These are phyloP conservation scores for Falciphora oryzae DNA, from an alignment of 2,329 filamentous ascomycete species.

Conservation along the genomic window DNA sequence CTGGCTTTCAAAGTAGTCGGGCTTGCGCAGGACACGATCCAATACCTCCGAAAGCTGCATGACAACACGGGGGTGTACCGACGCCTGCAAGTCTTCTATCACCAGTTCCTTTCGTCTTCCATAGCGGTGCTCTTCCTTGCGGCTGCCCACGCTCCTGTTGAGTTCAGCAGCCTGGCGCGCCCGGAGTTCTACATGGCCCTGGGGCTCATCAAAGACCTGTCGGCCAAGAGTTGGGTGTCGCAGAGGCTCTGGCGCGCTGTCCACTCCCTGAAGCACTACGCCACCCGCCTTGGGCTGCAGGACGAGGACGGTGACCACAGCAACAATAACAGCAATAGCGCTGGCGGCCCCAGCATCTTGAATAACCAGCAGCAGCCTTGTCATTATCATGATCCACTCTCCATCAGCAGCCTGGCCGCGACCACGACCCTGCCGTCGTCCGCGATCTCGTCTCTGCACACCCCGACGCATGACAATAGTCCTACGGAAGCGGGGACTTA, in stretches of 20 bases:
- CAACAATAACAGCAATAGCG: conserved; percentile 46
- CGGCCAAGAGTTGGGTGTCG: conserved; percentile 64
- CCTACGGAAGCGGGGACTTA: neutral
- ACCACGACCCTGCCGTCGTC: neutral
- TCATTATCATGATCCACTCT: neutral
- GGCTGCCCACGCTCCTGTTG: conserved; percentile 66
- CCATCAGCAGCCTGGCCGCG: neutral
- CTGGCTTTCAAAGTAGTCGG: conserved; percentile 71
- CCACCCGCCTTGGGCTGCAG: conserved; percentile 60
- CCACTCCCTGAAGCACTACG: conserved; percentile 64
- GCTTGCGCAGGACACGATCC: conserved; percentile 71
- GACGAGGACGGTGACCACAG: conserved; percentile 44
- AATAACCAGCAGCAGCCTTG: conserved; percentile 14
- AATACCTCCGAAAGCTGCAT: conserved; percentile 64
- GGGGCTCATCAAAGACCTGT: conserved; percentile 67
- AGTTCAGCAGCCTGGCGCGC: conserved; percentile 62
- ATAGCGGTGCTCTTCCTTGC: conserved; percentile 73
- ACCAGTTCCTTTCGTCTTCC: conserved; percentile 71
- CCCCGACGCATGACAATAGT: neutral
- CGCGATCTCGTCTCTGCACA: neutral
- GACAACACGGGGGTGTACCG: conserved; percentile 67
- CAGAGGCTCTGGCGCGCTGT: conserved; percentile 70
- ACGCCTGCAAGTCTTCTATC: conserved; percentile 69
- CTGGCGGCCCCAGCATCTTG: conserved; percentile 44
- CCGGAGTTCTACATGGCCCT: conserved; percentile 76